Base-by-base conservation (phyloP, 352 stramenopile genomes). In the Phytophthora nicotianae region DNA sequence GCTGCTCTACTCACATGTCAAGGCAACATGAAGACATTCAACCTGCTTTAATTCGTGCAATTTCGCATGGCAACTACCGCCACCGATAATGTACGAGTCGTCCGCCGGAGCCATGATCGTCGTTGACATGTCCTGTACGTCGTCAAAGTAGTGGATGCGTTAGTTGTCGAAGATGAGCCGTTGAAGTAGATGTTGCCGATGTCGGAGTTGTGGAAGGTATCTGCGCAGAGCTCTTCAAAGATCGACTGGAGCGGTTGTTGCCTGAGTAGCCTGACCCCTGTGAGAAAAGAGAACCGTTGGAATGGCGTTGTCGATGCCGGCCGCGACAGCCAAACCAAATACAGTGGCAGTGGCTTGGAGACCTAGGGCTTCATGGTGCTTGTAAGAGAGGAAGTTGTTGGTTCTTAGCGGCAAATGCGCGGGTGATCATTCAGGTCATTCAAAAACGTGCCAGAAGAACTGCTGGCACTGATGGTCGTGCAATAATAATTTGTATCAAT, bases 221-320 rank as follows among this genome's bases (percentile, higher is more conserved):
- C 62, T 1, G 70, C 75, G 70, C 65, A 75, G 24, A 29, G 7
- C 24, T 29, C 24, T 4, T 35, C 66, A 20, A n/a, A n/a, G n/a
- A n/a, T n/a, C n/a, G n/a, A n/a, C n/a, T n/a, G 13, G 58, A 66
- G 48, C 46, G 65, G 54, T 72, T 66, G 17, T 68, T 62, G 41
- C 47, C 37, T 1, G 68, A 50, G 61, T 80, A 68, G 14, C 68
- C 68, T 32, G 77, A 62, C 26, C 58, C 50, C 65, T 77, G 74
- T 11, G 68, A 57, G 64, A n/a, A 80, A 74, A 41, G 46, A 0
- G 51, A 58, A 10, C 67, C 70, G 67, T 82, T 82, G 24, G 74
- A 70, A 51, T 53, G 24, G 50, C 50, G 11, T 24, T 17, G 10
- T 43, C 43, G 9, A 47, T 11, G n/a, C 58, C 50, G 13, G 17